Conservation (phyloP, 768 basidiomycete genomes). For the Termitomyces sp. region DNA sequence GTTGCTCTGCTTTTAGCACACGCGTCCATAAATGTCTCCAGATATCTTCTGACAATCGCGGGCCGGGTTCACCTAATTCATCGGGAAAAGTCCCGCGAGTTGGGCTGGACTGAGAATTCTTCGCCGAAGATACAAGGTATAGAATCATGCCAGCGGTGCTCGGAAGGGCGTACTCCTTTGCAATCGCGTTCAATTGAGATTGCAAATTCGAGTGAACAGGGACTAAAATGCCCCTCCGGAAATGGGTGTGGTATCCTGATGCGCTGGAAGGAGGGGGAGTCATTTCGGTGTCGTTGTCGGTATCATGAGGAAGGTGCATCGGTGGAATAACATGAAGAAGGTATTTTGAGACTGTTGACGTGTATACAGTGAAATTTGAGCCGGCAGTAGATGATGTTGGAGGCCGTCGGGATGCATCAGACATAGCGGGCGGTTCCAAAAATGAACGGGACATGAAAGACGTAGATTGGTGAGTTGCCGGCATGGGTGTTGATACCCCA, state of each 20-base stretch:
- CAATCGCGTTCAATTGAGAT: constrained; percentile 82
- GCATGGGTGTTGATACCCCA: constrained; percentile 74
- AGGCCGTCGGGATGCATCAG: constrained; percentile 45
- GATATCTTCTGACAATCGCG: constrained; percentile 81
- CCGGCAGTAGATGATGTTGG: constrained; percentile 50
- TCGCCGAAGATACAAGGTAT: constrained; percentile 59
- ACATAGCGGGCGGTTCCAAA: constrained; percentile 29
- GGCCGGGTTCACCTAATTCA: constrained; percentile 61
- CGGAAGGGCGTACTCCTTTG: constrained; percentile 90
- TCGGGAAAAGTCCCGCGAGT: constrained; percentile 22
- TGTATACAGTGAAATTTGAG: constrained; percentile 35
- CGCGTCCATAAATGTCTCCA: constrained; percentile 87
- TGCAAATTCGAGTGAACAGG: constrained; percentile 83
- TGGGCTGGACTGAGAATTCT: constrained; percentile 15
- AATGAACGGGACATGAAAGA: constrained; percentile 34
- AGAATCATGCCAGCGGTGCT: constrained; percentile 81
- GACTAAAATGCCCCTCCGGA: constrained; percentile 82
- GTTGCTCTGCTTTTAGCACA: constrained; percentile 60
- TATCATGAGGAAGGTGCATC: constrained; percentile 63
- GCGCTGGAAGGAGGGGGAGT: constrained; percentile 54
- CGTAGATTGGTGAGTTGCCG: constrained; percentile 40
- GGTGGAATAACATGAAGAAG: constrained; percentile 87
- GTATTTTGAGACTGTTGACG: constrained; percentile 58
- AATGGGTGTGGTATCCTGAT: constrained; percentile 77
- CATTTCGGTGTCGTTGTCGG: constrained; percentile 42